phyloP scores from a whole-genome alignment of 2,329 filamentous ascomycete species.

The Fusarium pseudoanthophilum region DNA sequence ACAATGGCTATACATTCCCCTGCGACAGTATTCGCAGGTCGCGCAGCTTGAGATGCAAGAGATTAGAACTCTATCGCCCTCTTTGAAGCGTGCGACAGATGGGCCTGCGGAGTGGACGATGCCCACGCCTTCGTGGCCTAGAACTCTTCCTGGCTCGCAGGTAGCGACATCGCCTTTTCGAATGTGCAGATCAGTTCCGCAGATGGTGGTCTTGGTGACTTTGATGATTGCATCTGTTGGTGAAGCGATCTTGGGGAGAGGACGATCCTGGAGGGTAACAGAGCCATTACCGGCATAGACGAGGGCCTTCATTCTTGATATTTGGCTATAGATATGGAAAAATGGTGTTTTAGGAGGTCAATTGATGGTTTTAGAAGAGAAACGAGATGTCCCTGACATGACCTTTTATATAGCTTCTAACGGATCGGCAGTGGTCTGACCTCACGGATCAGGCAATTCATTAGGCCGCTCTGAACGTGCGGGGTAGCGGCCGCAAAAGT shows the following conservation, averaged over 20 bases:
- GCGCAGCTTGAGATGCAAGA: conserved; percentile 63
- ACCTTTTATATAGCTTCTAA: neutral
- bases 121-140: conserved; percentile 66
- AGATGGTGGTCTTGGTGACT: conserved; percentile 61
- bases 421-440: neutral
- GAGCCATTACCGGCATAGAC: conserved; percentile 52
- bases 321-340: fast-evolving
- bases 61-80: conserved; percentile 63
- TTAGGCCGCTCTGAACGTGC: neutral
- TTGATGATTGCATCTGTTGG: conserved; percentile 62
- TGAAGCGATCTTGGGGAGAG: conserved; percentile 53
- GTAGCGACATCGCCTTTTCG: conserved; percentile 63
- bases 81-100: conserved; percentile 57
- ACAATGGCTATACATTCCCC: conserved; percentile 64
- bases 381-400: neutral
- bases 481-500: neutral
- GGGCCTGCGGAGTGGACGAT: conserved; percentile 57
- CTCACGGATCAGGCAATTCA: neutral
- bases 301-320: conserved; percentile 57
- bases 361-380: neutral
- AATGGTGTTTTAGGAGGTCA: fast-evolving
- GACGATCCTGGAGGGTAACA: conserved; percentile 54
- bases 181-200: conserved; percentile 67
- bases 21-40: conserved; percentile 61
- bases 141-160: conserved; percentile 55